Percentiles rank a stretch among this genome's conserved stretches.
Conservation (phyloP, 2,329 filamentous ascomycete genomes). For the Pseudogymnoascus sp. region DNA sequence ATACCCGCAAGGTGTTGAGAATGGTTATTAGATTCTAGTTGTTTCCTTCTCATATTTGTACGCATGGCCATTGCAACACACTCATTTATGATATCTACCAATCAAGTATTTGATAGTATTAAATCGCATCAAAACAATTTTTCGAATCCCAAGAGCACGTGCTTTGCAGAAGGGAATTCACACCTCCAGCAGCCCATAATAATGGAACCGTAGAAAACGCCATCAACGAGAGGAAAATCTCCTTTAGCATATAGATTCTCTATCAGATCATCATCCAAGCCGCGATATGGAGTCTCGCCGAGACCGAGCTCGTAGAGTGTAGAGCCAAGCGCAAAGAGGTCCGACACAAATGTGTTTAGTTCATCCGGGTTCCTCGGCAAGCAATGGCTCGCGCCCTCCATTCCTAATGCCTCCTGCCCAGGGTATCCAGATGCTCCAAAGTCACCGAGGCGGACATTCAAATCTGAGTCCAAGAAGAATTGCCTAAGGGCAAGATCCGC, state of each 20-base stretch:
- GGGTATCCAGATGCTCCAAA: neutral
- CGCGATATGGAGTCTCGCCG: neutral
- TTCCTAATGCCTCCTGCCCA: neutral
- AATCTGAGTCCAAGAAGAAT: neutral
- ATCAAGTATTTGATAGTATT: neutral
- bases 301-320: neutral
- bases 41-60: too few species aligned
- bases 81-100: too few species aligned
- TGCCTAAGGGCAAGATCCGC: neutral
- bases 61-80: too few species aligned
- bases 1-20: too few species aligned
- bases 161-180: neutral
- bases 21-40: too few species aligned
- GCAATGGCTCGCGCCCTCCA: neutral
- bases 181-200: neutral
- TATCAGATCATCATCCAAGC: neutral
- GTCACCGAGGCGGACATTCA: neutral
- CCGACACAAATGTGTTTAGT: neutral
- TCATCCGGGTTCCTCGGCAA: neutral
- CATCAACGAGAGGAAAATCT: neutral
- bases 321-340: constrained; percentile 7
- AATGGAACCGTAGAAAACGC: neutral
- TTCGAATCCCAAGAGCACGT: neutral
- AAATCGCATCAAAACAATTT: neutral
- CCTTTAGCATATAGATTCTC: neutral